These are phyloP conservation scores for Calocera viscosa DNA, from an alignment of 768 basidiomycete species.

Conservation along the genomic window DNA sequence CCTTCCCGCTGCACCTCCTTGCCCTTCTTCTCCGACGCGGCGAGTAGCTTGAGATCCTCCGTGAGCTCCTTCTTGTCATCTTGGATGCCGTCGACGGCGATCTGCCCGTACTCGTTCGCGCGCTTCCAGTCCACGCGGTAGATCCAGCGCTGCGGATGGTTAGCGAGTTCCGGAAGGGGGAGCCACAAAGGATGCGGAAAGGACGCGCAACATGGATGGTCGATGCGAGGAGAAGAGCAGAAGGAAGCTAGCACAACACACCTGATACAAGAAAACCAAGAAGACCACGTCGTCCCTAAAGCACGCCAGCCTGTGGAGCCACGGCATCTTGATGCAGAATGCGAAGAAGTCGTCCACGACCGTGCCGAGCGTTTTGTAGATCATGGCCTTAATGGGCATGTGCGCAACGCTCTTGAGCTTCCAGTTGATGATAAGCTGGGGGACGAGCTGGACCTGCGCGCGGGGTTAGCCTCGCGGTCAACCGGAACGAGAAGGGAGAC, in stretches of 20 bases:
- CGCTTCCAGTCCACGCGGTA: conserved; percentile 92
- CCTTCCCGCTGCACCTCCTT: not conserved
- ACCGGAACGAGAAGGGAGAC: conserved; percentile 33
- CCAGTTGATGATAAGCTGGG: conserved; percentile 91
- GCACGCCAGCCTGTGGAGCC: conserved; percentile 66
- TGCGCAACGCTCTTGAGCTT: conserved; percentile 95
- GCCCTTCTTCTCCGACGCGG: conserved; percentile 11
- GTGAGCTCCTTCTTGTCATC: conserved; percentile 15
- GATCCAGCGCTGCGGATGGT: conserved; percentile 66
- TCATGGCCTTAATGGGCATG: conserved; percentile 98
- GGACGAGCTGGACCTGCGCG: conserved; percentile 65
- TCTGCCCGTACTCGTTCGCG: conserved; percentile 92
- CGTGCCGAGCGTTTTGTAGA: conserved; percentile 83
- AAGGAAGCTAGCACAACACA: conserved; percentile 26
- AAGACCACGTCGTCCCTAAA: conserved; percentile 76
- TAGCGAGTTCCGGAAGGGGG: not conserved
- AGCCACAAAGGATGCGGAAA: not conserved
- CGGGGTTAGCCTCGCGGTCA: conserved; percentile 14
- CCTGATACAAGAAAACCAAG: conserved; percentile 85
- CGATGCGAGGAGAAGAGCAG: not conserved
- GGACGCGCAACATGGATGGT: not conserved
- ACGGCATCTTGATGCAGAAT: conserved; percentile 97
- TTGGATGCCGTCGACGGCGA: conserved; percentile 23
- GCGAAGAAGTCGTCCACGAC: conserved; percentile 88
- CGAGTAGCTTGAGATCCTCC: conserved; percentile 12